Evolutionary conservation across 352 stramenopile genomes (phyloP).

Genomic region (Phytophthora melonis): DNA sequence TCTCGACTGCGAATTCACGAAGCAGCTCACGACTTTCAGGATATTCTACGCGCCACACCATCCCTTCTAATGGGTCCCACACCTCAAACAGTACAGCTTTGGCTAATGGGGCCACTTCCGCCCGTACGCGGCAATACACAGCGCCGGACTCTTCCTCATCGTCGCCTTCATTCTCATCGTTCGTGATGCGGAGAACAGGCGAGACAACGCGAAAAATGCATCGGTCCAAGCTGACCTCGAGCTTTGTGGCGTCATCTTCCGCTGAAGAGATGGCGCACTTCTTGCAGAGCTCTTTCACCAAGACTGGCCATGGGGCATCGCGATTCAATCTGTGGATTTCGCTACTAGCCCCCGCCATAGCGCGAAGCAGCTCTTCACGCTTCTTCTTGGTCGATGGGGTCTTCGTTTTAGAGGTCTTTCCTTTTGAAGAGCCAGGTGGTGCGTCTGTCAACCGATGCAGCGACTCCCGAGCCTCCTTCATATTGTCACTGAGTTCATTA

Average conservation of each 20-base stretch:
- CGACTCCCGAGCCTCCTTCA: constrained; percentile 16
- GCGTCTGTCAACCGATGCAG: constrained; percentile 20
- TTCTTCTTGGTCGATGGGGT: constrained; percentile 34
- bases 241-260: neutral
- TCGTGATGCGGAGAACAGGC: constrained; percentile 48
- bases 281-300: constrained; percentile 52
- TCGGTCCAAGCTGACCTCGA: constrained; percentile 45
- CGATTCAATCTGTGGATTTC: constrained; percentile 35
- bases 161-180: constrained; percentile 29
- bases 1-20: constrained; percentile 66
- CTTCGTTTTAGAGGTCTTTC: constrained; percentile 37
- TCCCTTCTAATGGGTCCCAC: constrained; percentile 37
- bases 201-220: constrained; percentile 53
- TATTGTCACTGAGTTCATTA: constrained; percentile 14
- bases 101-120: constrained; percentile 30
- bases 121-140: constrained; percentile 57
- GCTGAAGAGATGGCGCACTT: constrained; percentile 29
- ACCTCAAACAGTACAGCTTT: constrained; percentile 50
- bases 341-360: constrained; percentile 25
- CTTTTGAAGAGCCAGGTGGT: constrained; percentile 16
- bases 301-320: constrained; percentile 41
- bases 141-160: constrained; percentile 18
- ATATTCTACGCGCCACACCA: constrained; percentile 49
- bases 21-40: constrained; percentile 62
- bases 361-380: constrained; percentile 24